phyloP scores from a whole-genome alignment of 768 basidiomycete species.

The Kwoniella heveanensis region DNA sequence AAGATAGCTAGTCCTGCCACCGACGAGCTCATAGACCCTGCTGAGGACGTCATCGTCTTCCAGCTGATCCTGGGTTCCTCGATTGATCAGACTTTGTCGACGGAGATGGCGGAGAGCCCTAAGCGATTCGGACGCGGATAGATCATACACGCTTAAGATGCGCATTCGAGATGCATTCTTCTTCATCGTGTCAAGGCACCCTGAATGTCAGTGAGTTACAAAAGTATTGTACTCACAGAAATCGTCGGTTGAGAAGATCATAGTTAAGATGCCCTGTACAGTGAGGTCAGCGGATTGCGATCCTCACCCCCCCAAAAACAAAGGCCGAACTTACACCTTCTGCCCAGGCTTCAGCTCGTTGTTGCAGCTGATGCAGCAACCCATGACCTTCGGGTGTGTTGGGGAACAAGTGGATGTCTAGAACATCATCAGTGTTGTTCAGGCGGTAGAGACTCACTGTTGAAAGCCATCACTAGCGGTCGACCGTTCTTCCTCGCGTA shows the following conservation, averaged over 20 bases:
- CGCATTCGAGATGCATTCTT: conserved; percentile 74
- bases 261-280: conserved; percentile 66
- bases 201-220: conserved; percentile 4
- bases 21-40: conserved; percentile 66
- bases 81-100: conserved; percentile 37
- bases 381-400: conserved; percentile 76
- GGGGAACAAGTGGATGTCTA: conserved; percentile 56
- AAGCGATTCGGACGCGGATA: conserved; percentile 64
- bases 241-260: conserved; percentile 79
- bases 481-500: conserved; percentile 63
- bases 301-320: not conserved
- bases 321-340: conserved; percentile 65
- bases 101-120: conserved; percentile 65
- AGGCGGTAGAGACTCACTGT: conserved; percentile 60
- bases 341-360: conserved; percentile 82
- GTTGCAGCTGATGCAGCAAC: conserved; percentile 82
- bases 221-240: conserved; percentile 60
- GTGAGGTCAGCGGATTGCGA: not conserved
- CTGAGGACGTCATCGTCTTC: conserved; percentile 57
- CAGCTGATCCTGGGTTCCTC: conserved; percentile 17
- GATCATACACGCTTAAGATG: conserved; percentile 74
- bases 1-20: conserved; percentile 78
- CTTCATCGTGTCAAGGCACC: conserved; percentile 56
- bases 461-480: conserved; percentile 78
- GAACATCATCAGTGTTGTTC: conserved; percentile 7